A percentile compares a stretch with the other conserved stretches of the same genome.
Conservation (phyloP, 257 asterid genomes). For the Nicotiana noctiflora region DNA sequence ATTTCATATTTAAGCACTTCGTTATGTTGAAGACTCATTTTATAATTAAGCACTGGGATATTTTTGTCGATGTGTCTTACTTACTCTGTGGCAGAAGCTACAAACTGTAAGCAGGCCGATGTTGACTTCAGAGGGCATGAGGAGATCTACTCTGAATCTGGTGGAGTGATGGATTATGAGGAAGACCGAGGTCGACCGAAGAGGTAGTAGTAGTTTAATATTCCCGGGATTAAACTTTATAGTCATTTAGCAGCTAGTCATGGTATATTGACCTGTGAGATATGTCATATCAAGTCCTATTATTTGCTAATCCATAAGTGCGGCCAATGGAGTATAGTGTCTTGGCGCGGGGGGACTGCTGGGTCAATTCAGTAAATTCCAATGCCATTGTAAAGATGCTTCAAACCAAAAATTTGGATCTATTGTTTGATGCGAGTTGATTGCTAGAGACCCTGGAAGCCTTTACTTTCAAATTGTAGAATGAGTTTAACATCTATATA, state of each 20-base stretch:
- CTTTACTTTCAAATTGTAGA: not conserved
- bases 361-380: not conserved
- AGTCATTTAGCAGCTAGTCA: constrained; percentile 11
- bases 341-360: not conserved
- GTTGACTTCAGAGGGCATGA: constrained; percentile 73
- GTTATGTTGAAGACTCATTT: constrained; percentile 14
- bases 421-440: not conserved
- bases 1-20: not conserved
- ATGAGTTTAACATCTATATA: not conserved
- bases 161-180: constrained; percentile 95
- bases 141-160: constrained; percentile 81
- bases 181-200: constrained; percentile 85
- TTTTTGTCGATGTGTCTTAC: constrained; percentile 82
- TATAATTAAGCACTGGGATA: constrained; percentile 40
- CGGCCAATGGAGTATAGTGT: not conserved
- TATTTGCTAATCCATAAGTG: not conserved
- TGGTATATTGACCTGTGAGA: constrained; percentile 1
- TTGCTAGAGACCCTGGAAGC: not conserved
- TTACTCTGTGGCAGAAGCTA: constrained; percentile 96
- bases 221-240: constrained; percentile 6
- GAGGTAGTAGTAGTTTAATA: constrained; percentile 44
- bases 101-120: constrained; percentile 90
- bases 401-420: not conserved
- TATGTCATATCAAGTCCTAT: not conserved
- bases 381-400: not conserved